Conservation (phyloP, 306 rosid genomes). For the Notholithocarpus densiflorus region DNA sequence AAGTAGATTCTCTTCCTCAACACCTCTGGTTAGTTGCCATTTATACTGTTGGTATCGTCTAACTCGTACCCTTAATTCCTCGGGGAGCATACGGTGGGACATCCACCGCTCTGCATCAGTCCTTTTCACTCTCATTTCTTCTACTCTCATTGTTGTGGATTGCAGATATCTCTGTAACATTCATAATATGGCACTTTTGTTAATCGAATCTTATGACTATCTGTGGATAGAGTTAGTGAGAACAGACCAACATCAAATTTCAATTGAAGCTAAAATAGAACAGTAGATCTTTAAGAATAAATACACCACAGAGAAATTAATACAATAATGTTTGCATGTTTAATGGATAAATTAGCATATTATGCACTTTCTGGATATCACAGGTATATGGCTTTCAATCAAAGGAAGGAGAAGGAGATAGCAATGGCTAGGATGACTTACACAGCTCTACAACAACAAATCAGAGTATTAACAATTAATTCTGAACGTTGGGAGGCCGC, state of each 20-base stretch:
- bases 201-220: background rate
- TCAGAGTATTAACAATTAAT: too few relatives aligned
- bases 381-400: too few relatives aligned
- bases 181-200: background rate
- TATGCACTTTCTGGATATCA: too few relatives aligned
- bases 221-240: background rate
- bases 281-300: background rate
- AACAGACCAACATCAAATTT: background rate
- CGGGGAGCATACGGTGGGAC: constrained; percentile 87
- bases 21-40: constrained; percentile 95
- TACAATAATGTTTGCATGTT: background rate
- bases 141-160: constrained; percentile 77
- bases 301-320: background rate
- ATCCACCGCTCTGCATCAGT: constrained; percentile 90
- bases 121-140: constrained; percentile 81
- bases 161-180: constrained; percentile 69
- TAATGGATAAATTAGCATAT: background rate
- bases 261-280: background rate
- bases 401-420: too few relatives aligned
- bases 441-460: too few relatives aligned
- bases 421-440: too few relatives aligned
- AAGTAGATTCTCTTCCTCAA: constrained; percentile 65
- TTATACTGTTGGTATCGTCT: constrained; percentile 75
- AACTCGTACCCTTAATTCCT: constrained; percentile 52
- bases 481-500: too few relatives aligned